Percentiles rank a stretch among this genome's conserved stretches.
Conservation (phyloP, 208 protist genomes). For the Plasmodiophora brassicae region DNA sequence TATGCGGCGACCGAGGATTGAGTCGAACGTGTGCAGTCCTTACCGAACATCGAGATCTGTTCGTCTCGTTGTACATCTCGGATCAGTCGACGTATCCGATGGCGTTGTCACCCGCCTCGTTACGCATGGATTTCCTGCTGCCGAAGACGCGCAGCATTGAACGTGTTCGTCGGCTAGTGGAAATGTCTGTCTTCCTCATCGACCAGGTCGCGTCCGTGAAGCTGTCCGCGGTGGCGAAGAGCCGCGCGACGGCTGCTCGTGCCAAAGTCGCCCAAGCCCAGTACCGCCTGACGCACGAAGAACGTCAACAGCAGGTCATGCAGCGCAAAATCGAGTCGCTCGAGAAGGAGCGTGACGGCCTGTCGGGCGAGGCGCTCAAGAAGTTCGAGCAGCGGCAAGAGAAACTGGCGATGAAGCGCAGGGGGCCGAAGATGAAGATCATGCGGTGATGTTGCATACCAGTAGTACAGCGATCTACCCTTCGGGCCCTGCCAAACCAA, state of each 20-base stretch:
- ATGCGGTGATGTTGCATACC: slow-evolving; percentile 15
- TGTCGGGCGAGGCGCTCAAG: background rate
- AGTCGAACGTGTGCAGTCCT: background rate
- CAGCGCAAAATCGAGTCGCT: background rate
- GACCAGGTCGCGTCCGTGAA: background rate
- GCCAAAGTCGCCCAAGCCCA: slow-evolving; percentile 9
- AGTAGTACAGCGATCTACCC: no score
- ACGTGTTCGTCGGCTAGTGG: background rate
- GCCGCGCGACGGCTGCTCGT: background rate
- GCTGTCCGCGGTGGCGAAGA: background rate
- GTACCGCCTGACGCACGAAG: background rate
- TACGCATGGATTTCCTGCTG: background rate
- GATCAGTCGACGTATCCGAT: background rate
- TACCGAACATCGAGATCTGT: background rate
- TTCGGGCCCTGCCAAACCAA: no score
- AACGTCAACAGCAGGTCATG: background rate
- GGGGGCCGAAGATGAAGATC: slow-evolving; percentile 18
- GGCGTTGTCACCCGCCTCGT: background rate
- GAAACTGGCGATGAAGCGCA: background rate
- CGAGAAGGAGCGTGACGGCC: background rate
- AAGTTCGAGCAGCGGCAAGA: slow-evolving; percentile 1
- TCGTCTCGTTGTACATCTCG: background rate
- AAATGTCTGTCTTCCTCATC: background rate
- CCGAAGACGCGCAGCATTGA: background rate
- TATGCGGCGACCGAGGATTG: background rate